A percentile compares a stretch with the other conserved stretches of the same genome.
Conservation (phyloP, 352 stramenopile species). For the Pythium sukuiense region DNA sequence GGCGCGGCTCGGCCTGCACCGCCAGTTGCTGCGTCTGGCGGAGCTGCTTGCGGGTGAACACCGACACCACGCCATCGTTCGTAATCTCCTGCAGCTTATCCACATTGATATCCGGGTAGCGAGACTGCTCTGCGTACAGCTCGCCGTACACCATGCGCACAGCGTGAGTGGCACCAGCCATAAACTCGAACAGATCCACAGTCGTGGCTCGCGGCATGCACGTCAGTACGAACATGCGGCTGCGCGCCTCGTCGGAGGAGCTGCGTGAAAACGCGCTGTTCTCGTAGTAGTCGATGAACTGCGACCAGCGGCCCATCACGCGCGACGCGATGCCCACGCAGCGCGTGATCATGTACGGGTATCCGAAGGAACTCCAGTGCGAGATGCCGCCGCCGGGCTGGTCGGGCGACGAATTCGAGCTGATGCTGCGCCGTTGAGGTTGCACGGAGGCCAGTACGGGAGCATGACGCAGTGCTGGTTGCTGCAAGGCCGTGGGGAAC, state of each 20-base stretch:
- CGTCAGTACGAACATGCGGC: constrained; percentile 55
- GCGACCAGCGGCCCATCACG: constrained; percentile 19
- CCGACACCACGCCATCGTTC: constrained; percentile 24
- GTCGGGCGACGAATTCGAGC: neutral
- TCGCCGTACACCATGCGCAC: constrained; percentile 44
- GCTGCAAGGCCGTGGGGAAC: neutral
- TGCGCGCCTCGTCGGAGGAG: constrained; percentile 36
- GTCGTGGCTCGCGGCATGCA: constrained; percentile 34
- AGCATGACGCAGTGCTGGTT: neutral
- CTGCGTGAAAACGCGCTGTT: constrained; percentile 34
- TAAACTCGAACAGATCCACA: constrained; percentile 47
- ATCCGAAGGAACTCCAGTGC: constrained; percentile 15
- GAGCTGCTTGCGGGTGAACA: constrained; percentile 33
- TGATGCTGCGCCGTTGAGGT: neutral
- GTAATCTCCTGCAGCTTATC: constrained; percentile 33
- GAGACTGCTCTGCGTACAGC: constrained; percentile 35
- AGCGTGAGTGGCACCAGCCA: constrained; percentile 35
- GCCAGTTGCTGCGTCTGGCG: constrained; percentile 26
- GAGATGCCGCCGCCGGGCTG: neutral
- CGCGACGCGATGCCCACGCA: constrained; percentile 25
- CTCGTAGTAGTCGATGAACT: constrained; percentile 35
- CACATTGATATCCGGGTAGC: constrained; percentile 17
- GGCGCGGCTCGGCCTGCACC: constrained; percentile 19
- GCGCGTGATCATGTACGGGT: constrained; percentile 21
- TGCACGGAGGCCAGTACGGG: neutral